phyloP scores from a whole-genome alignment of 306 rosid genomes.

The Cucurbita ficifolia region DNA sequence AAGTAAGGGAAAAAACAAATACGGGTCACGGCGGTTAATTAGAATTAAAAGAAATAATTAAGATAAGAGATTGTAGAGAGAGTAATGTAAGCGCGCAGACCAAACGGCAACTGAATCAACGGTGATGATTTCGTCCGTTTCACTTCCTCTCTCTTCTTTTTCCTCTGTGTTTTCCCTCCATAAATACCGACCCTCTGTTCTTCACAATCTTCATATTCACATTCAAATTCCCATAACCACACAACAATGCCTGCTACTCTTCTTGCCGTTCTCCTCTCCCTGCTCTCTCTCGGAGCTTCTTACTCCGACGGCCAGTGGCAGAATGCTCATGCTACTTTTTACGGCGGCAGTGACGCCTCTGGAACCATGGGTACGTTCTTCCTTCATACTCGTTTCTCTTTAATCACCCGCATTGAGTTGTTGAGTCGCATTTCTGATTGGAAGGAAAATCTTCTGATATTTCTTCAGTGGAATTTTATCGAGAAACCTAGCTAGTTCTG shows the following conservation, averaged over 20 bases:
- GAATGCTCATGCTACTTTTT: conserved; percentile 86
- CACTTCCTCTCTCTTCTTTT: neutral
- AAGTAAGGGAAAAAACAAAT: neutral
- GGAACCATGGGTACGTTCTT: conserved; percentile 78
- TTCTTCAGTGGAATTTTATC: neutral
- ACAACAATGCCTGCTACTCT: neutral
- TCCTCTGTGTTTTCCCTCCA: conserved; percentile 1
- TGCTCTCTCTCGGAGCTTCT: conserved; percentile 5
- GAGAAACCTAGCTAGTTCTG: neutral
- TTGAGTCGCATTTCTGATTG: neutral
- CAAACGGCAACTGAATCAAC: conserved; percentile 1
- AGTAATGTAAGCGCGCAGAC: neutral
- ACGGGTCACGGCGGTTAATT: neutral
- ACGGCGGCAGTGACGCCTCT: conserved; percentile 87
- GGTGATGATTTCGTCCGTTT: conserved; percentile 2
- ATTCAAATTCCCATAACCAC: neutral
- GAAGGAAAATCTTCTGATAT: neutral
- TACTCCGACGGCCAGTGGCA: conserved; percentile 62
- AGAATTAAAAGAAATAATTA: neutral
- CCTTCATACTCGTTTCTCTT: neutral
- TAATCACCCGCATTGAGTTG: neutral
- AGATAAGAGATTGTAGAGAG: neutral
- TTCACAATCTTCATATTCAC: neutral
- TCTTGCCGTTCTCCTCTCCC: neutral
- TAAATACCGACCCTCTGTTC: neutral